These are phyloP conservation scores for Paraphaeosphaeria minitans DNA, from an alignment of 2,329 filamentous ascomycete genomes.

Conservation along the genomic window DNA sequence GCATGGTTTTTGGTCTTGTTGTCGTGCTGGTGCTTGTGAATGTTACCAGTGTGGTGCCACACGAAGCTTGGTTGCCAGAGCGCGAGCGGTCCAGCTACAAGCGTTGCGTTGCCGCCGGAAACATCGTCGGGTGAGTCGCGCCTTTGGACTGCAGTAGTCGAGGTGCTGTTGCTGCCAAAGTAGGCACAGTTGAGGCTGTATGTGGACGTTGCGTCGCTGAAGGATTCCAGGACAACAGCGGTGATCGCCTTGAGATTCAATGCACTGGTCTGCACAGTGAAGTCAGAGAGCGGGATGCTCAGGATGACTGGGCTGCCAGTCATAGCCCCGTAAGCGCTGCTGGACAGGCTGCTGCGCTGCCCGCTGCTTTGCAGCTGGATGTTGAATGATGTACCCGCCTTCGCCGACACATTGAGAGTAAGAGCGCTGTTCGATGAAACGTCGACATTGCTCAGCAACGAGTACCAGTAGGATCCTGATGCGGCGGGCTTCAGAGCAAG, in stretches of 20 bases:
- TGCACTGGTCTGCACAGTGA: constrained; percentile 4
- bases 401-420: constrained; percentile 14
- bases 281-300: constrained; percentile 12
- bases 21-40: constrained; percentile 1
- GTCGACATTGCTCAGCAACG: constrained; percentile 11
- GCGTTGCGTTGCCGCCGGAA: neutral
- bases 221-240: constrained; percentile 11
- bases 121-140: neutral
- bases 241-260: constrained; percentile 4
- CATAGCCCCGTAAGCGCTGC: constrained; percentile 11
- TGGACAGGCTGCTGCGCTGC: constrained; percentile 4
- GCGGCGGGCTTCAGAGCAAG: constrained; percentile 11
- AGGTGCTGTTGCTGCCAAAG: constrained; percentile 2
- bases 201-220: constrained; percentile 11
- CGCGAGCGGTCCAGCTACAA: neutral
- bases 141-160: neutral
- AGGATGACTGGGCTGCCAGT: constrained; percentile 12
- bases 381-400: constrained; percentile 14
- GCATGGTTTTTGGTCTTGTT: constrained; percentile 1
- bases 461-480: constrained; percentile 16
- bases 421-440: constrained; percentile 7
- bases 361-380: constrained; percentile 15
- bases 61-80: constrained; percentile 6
- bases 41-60: constrained; percentile 6
- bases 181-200: constrained; percentile 16